A percentile compares a stretch with the other conserved stretches of the same genome.
Conservation (phyloP, 176 grass and related monocot genomes). For the Eleusine coracana region DNA sequence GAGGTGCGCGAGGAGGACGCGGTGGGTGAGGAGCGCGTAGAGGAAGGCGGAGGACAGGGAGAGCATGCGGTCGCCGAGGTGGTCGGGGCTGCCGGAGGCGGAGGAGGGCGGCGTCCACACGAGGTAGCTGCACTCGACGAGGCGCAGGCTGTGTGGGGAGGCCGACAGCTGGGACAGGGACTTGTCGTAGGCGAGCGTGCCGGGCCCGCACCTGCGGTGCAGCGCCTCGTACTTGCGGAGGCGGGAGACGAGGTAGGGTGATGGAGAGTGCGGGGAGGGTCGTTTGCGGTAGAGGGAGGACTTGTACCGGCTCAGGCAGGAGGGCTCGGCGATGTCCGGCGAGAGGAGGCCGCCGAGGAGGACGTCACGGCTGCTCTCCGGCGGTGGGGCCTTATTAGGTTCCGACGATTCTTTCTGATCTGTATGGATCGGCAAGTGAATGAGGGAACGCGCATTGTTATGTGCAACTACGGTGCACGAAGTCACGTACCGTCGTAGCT, state of each 20-base stretch:
- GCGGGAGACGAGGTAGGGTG: conserved; percentile 57
- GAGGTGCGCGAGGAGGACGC: conserved; percentile 57
- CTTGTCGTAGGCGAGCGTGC: conserved; percentile 58
- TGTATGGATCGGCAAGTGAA: not conserved
- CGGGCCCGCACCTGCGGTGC: conserved; percentile 57
- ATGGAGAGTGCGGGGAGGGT: conserved; percentile 49
- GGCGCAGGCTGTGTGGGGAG: conserved; percentile 42
- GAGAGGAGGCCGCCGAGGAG: conserved; percentile 63
- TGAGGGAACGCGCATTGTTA: not conserved
- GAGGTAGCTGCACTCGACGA: conserved; percentile 65
- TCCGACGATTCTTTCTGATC: not conserved
- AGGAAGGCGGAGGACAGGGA: conserved; percentile 67
- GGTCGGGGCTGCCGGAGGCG: conserved; percentile 1
- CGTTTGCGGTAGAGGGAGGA: conserved; percentile 34
- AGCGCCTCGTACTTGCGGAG: conserved; percentile 73
- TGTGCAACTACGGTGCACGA: not conserved
- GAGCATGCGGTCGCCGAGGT: conserved; percentile 63
- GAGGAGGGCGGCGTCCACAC: conserved; percentile 59
- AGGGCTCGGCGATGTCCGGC: conserved; percentile 33
- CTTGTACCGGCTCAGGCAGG: conserved; percentile 58
- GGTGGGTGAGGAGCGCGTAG: conserved; percentile 63
- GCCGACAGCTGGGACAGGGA: conserved; percentile 46
- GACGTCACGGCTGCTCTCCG: conserved; percentile 35
- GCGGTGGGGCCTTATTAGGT: not conserved
- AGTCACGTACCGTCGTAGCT: conserved; percentile 24